A percentile compares a stretch with the other conserved stretches of the same genome.
phyloP scores from a whole-genome alignment of 352 stramenopile genomes.

The Phytophthora constricta region DNA sequence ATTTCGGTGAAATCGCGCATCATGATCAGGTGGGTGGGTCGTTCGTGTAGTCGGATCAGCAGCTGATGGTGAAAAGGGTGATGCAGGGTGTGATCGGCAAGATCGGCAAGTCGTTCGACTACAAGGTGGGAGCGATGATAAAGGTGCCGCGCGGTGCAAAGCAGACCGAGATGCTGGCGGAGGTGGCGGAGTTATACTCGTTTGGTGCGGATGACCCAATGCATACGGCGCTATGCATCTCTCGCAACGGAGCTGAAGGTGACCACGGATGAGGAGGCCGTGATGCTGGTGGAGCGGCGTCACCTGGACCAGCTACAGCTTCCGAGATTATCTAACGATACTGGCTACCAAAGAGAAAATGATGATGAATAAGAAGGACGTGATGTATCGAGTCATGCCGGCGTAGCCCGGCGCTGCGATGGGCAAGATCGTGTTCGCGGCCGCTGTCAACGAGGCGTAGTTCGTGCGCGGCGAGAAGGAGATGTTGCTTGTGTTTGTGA shows the following conservation, averaged over 20 bases:
- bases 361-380: no score
- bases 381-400: conserved; percentile 24
- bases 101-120: conserved; percentile 30
- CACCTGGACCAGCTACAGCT: conserved; percentile 31
- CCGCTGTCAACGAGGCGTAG: conserved; percentile 21
- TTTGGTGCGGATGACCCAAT: conserved; percentile 25
- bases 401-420: conserved; percentile 25
- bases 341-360: conserved; percentile 32
- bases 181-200: conserved; percentile 28
- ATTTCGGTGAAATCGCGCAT: conserved; percentile 33
- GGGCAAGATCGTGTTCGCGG: conserved; percentile 36
- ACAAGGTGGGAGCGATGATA: conserved; percentile 38
- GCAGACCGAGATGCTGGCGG: conserved; percentile 29
- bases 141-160: conserved; percentile 29
- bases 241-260: no score
- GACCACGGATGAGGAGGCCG: conserved; percentile 32
- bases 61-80: conserved; percentile 33
- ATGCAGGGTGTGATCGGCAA: conserved; percentile 32
- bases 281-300: conserved; percentile 36
- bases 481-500: conserved; percentile 27
- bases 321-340: conserved; percentile 30
- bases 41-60: conserved; percentile 30
- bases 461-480: conserved; percentile 27
- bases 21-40: conserved; percentile 29
- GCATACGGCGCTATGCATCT: conserved; percentile 34